phyloP scores from a whole-genome alignment of 1,139 yeast species.

The Yamadazyma blattariae region DNA sequence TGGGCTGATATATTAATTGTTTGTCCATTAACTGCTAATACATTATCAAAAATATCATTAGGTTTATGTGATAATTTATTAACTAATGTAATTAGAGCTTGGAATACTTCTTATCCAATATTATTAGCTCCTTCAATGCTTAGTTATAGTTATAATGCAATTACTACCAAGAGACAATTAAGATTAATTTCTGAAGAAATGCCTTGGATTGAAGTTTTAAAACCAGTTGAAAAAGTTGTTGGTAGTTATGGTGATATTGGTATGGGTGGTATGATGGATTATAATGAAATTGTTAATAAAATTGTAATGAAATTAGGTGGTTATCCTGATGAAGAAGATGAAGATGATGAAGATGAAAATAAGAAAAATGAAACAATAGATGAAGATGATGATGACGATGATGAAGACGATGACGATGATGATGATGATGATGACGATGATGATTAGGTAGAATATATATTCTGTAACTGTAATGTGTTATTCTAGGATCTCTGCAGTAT shows the following conservation, averaged over 20 bases:
- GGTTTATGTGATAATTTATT: conserved; percentile 88
- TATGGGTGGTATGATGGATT: conserved; percentile 90
- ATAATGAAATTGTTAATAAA: conserved; percentile 85
- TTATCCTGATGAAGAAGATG: conserved; percentile 83
- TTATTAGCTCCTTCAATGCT: conserved; percentile 94
- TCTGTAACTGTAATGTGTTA: too few relatives aligned
- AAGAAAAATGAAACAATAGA: conserved; percentile 31
- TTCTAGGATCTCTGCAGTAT: too few relatives aligned
- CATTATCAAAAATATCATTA: conserved; percentile 82
- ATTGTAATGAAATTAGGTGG: conserved; percentile 84
- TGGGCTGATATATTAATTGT: conserved; percentile 93
- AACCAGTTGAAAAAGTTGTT: conserved; percentile 90
- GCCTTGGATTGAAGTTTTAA: conserved; percentile 87
- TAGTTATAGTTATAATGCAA: conserved; percentile 83
- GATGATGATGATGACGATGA: conserved; percentile 48
- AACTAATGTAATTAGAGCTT: conserved; percentile 85
- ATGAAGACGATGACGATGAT: conserved; percentile 32
- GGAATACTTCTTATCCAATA: conserved; percentile 88
- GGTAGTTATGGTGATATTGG: conserved; percentile 95
- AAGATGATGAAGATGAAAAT: conserved; percentile 62
- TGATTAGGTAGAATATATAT: conserved; percentile 26
- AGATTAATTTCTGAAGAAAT: conserved; percentile 75
- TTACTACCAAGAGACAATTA: conserved; percentile 80
- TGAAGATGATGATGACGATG: conserved; percentile 31
- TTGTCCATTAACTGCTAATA: conserved; percentile 89